Base-by-base conservation (phyloP, 1,139 yeast genomes). In the Saccharomyces hybrid region DNA sequence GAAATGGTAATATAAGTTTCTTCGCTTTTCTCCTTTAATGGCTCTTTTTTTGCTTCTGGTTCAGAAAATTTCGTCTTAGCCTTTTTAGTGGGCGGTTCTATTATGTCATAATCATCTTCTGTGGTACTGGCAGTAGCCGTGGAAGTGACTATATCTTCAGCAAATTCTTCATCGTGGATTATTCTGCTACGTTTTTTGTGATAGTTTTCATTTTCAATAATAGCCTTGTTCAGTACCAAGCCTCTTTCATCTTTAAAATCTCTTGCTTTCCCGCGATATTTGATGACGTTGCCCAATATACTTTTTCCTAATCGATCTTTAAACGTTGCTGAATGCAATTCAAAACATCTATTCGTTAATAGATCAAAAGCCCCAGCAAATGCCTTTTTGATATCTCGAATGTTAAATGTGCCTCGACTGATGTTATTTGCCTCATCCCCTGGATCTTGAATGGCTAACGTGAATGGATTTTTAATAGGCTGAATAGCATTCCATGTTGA, bases 311-410 rank as follows among this genome's bases (percentile, higher is more conserved):
- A 64, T 56, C 96, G 73, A 49, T 80, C 77, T 62, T 80, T 85
- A 67, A 84, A 85, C 0, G 88, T 75, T 0, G 89, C 83, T 14
- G 60, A 58, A 55, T 77, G 76, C 55, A 78, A 59, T 47, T 78
- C 81, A 67, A 84, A 87, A 65, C 95, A 87, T 61, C 82, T 81
- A 62, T 85, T 87, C 0, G 85, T 81, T 44, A 93, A 73, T 52
- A 90, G 70, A 65, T 89, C 96, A 69, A 80, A 91, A 0, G 98
- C 98, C 41, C 96, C 97, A 11, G 88, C 85, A 73, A 93, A 90
- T 0, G 97, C 90, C 62, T 88, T 84, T 64, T 88, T 88, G 57
- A 93, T 79, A 61, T 87, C 91, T 48, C 93, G 74, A 34, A 89
- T 74, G 67, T 91, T 90, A 72, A 84, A 89, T 1, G 96, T 85